These are phyloP conservation scores for Prunus campanulata DNA, from an alignment of 306 rosid species.

Conservation along the genomic window DNA sequence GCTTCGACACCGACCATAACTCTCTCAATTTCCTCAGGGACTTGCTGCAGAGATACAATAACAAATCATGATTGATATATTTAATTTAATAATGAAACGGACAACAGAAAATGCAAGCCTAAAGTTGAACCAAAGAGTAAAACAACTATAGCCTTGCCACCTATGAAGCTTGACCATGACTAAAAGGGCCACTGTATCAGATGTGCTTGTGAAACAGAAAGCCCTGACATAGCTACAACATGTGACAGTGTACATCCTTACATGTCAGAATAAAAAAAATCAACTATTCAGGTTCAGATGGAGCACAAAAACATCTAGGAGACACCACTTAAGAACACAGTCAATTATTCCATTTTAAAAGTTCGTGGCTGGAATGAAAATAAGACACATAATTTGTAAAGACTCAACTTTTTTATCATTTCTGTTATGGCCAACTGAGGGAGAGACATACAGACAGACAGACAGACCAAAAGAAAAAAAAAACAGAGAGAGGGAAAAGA, in stretches of 20 bases:
- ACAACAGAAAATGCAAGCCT: not conserved
- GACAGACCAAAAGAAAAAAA: no score
- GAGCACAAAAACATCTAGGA: not conserved
- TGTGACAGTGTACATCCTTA: not conserved
- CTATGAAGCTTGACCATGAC: not conserved
- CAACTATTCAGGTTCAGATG: not conserved
- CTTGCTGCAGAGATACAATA: constrained; percentile 61
- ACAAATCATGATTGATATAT: not conserved
- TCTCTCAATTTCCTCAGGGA: constrained; percentile 93
- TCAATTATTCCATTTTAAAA: not conserved
- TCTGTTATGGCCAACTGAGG: no score
- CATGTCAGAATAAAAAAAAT: not conserved
- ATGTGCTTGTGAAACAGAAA: not conserved
- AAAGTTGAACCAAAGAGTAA: not conserved
- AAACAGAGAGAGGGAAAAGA: no score
- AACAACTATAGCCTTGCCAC: not conserved
- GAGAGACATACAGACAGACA: no score
- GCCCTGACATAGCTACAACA: not conserved
- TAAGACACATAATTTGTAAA: not conserved
- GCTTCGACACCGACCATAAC: constrained; percentile 93
- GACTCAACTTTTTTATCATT: not conserved
- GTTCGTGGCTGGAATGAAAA: not conserved
- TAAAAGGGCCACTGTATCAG: not conserved
- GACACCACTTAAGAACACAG: not conserved
- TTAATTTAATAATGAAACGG: not conserved